Base-by-base conservation (phyloP, 2,329 filamentous ascomycete genomes). In the Clonostachys sp. region DNA sequence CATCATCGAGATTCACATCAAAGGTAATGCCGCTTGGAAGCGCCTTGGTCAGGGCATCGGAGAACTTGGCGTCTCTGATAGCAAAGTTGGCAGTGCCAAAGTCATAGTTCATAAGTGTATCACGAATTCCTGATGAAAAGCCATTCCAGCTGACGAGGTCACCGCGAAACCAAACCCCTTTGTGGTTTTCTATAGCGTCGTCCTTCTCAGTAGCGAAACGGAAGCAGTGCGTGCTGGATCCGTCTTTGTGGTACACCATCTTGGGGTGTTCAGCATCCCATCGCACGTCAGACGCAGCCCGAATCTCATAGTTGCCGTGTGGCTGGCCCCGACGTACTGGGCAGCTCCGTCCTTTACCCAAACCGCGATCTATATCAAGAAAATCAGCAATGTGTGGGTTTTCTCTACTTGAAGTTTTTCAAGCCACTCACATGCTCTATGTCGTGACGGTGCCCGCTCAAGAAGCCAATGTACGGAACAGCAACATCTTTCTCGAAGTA, bases 401-500 rank as follows among this genome's bases (percentile, higher is more conserved):
- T 9, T 24, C 9, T n/a, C n/a, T 41, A 24, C 8, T 16, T n/a
- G 18, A 6, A 2, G 20, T 6, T 10, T 8, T 34, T 16, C 4
- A 16, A 42, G 10, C 33, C 38, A 53, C 24, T 10, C 9, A 30
- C 24, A 30, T 66, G 61, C 57, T 68, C 65, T 64, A 64, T 67
- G 58, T 68, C 65, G 54, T 73, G 65, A 6, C 57, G 60, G 56
- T 73, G 70, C 3, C 55, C 54, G 40, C 62, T 41, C 16, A 62
- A 51, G 14, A 61, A 41, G 43, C 43, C 14, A 18, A 45, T 35
- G 24, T 49, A 9, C n/a, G 40, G 34, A 13, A 47, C 30, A 10
- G 42, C 45, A 10, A 39, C 44, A 13, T 4, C 71, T 59, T 72
- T 72, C 51, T 73, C 70, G 46, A 73, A 72, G 58, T 72, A 73